Evolutionary conservation across 441 rosid species (phyloP).

Genomic region (Gossypium trilobum): DNA sequence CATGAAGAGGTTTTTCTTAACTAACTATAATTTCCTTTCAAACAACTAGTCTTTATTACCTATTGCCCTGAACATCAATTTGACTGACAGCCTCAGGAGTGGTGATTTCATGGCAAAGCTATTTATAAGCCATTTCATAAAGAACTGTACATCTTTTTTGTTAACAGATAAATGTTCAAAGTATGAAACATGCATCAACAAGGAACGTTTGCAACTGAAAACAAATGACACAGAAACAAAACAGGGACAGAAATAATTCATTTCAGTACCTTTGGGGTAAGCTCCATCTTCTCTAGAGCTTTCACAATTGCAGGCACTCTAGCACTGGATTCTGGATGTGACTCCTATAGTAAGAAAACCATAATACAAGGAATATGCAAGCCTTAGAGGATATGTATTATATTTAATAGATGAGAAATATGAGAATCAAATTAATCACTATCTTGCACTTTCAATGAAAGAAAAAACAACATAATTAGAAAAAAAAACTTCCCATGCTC

Average conservation of each 20-base stretch:
- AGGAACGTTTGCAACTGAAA: neutral
- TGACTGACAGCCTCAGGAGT: neutral
- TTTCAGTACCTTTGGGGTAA: constrained; percentile 8
- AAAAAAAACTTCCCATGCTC: neutral
- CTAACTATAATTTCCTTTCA: neutral
- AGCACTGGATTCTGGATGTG: constrained; percentile 90
- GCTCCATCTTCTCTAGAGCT: constrained; percentile 11
- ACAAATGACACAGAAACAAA: neutral
- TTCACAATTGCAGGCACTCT: constrained; percentile 85
- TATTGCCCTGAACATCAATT: neutral
- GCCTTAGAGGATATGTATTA: neutral
- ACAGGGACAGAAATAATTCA: neutral
- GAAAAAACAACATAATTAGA: neutral
- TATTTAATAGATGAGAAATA: neutral
- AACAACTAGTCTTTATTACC: neutral
- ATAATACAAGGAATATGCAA: neutral
- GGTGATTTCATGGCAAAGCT: neutral
- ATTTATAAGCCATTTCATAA: neutral
- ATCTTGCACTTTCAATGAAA: neutral
- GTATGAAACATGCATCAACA: neutral
- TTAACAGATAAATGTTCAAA: neutral
- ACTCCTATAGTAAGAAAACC: constrained; percentile 38
- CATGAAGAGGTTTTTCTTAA: neutral
- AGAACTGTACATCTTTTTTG: neutral
- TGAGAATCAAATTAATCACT: neutral